These are phyloP conservation scores for Polygonum maritimum DNA, from an alignment of 148 eudicot genomes.

Conservation along the genomic window DNA sequence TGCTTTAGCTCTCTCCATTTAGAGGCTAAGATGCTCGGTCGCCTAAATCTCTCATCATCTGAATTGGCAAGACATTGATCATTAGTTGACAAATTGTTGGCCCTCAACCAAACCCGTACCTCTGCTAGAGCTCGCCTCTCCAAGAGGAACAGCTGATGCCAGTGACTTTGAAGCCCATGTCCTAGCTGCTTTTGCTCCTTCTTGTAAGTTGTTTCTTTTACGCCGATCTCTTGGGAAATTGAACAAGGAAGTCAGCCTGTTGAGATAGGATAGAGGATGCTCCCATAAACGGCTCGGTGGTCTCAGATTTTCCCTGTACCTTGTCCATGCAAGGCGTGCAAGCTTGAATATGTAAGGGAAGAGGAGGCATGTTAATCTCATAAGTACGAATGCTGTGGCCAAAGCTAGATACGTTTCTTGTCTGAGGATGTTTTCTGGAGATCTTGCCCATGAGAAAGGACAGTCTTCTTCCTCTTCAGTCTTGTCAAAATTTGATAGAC, in stretches of 20 bases:
- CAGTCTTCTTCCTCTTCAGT: constrained; percentile 44
- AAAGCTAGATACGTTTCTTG: constrained; percentile 81
- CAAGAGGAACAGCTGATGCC: constrained; percentile 74
- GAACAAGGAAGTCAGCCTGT: constrained; percentile 47
- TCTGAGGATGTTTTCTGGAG: constrained; percentile 64
- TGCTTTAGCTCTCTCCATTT: background rate
- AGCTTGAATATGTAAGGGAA: constrained; percentile 35
- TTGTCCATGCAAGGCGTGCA: constrained; percentile 49
- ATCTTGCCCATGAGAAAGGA: constrained; percentile 90
- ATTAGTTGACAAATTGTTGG: constrained; percentile 3
- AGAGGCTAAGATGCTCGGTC: background rate
- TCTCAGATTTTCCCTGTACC: constrained; percentile 35
- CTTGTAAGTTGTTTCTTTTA: constrained; percentile 65
- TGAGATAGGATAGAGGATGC: constrained; percentile 50
- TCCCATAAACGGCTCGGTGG: constrained; percentile 54
- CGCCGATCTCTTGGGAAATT: constrained; percentile 42
- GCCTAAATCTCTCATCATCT: background rate
- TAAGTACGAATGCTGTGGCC: constrained; percentile 67
- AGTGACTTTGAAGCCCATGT: constrained; percentile 93
- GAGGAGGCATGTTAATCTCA: constrained; percentile 43
- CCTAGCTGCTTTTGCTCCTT: constrained; percentile 72
- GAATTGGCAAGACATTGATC: too few species aligned
- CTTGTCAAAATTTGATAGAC: constrained; percentile 26
- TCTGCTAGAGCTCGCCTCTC: constrained; percentile 64
- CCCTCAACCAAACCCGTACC: constrained; percentile 13